Evolutionary conservation across 164 flowering plant species (phyloP), one percentile per base, ranked within the genome.

Genomic region (Amborella trichopoda): DNA sequence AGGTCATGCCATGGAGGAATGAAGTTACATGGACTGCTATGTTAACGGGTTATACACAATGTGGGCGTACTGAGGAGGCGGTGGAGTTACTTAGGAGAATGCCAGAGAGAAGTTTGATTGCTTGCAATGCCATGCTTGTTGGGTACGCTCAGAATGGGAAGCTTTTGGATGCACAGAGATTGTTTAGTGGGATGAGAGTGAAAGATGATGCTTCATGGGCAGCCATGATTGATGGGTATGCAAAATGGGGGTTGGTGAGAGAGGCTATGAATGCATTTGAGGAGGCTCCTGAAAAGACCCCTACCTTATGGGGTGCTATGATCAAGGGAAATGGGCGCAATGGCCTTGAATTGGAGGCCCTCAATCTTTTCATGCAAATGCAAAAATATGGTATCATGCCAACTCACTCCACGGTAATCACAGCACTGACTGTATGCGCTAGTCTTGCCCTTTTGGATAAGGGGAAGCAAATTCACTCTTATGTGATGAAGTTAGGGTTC

Each of bases 1-100:
- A 77, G 62, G 91, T 81, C 54, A 80, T 76, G 83, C 95, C 93
- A 5, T 84, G 74, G 67, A 85, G 71, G 62, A 81, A 75, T 54
- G 95, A 79, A 64, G 81, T 79, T 26, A 61, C 89, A 2, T 82
- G 88, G 89, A 74, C 83, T 0, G 80, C 80, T 4, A 80, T 85
- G 83, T 56, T 85, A 43, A 72, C 67, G 53, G 93, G 89, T 1
- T 85, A 85, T 40, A 66, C 65, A 11, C 72, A 73, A 23, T 55
- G 74, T 52, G 86, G 86, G 23, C 61, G 86, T 73, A 66, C 73
- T 16, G 67, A 71, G 23, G 93, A 80, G 42, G 95, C 95, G 9
- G 63, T 44, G 3, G 67, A 80, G 48, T 54, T 82, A 54, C 82
- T 80, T 49, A 55, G 68, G 41, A 69, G 59, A 24, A 82, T 85